Evolutionary conservation across 805 yeast genomes (phyloP).

Genomic region (Nakazawaea wyomingensis): DNA sequence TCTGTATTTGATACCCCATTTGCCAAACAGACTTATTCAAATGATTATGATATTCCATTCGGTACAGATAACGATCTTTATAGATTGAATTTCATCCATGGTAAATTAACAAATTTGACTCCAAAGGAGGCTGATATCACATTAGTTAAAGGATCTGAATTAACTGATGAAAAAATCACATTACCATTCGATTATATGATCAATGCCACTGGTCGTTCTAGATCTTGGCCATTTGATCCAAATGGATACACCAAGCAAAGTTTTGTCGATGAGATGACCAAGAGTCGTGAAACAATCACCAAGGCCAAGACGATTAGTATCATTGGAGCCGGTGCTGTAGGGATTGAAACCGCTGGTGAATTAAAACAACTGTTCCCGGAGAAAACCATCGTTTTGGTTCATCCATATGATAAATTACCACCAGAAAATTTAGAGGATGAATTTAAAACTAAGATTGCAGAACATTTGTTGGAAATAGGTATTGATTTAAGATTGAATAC

Average conservation of each 20-base stretch:
- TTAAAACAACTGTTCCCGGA: constrained; percentile 32
- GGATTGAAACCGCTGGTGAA: constrained; percentile 47
- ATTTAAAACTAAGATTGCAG: constrained; percentile 17
- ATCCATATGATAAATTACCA: constrained; percentile 37
- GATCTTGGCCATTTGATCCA: constrained; percentile 53
- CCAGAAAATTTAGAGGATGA: constrained; percentile 27
- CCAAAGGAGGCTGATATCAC: constrained; percentile 8
- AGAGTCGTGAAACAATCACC: constrained; percentile 27
- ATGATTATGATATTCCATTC: constrained; percentile 16
- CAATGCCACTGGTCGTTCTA: constrained; percentile 43
- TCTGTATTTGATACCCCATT: constrained; percentile 32
- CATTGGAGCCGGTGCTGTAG: constrained; percentile 50
- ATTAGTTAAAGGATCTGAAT: constrained; percentile 3
- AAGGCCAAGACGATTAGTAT: constrained; percentile 34
- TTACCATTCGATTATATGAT: constrained; percentile 42
- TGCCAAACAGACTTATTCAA: constrained; percentile 28
- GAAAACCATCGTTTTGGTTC: constrained; percentile 33
- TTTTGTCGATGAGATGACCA: constrained; percentile 38
- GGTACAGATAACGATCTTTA: neutral
- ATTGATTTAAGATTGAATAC: constrained; percentile 24
- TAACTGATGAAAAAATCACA: neutral
- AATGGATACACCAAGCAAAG: constrained; percentile 31
- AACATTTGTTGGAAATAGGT: constrained; percentile 19
- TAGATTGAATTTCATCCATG: constrained; percentile 14
- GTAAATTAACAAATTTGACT: constrained; percentile 13